Base-by-base conservation (phyloP, 306 rosid genomes). In the Vigna nakashimae region DNA sequence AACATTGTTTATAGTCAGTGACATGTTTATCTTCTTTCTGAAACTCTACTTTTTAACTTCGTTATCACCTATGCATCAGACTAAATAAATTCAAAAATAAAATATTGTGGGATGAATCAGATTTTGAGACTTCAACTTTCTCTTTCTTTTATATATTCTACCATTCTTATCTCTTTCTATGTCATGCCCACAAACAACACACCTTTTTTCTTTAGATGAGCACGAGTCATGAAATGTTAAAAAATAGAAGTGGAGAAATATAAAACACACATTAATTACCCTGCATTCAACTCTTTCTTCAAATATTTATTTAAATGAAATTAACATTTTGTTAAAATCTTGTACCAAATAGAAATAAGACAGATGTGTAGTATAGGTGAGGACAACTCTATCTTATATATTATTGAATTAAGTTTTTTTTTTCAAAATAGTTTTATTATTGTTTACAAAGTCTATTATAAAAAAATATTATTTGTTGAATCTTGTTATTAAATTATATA, bases 1-100 rank as follows among this genome's bases (percentile, higher is more conserved):
- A 71, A 34, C 51, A 34, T 26, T 67, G 4, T 18, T 43, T 67
- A 68, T 67, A 67, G 8, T 69, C 1, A 48, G 28, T 69, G 46
- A n/a, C 45, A 38, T 50, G 46, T 9, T 69, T 12, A 51, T 51
- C 17, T 17, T 32, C 18, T 30, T 0, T 16, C 28, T 10, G 17
- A 50, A 53, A n/a, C 49, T 52, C 34, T 0, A 5, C 59, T 34
- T 70, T 70, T 51, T 6, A 32, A n/a, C 17, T 51, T 34, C 51
- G 60, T 51, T 32, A 51, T 50, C 74, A 50, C 20, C 20, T 20
- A 20, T 20, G 20, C 20, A 20, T 20, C 20, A 20, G 26, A 24
- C 2, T 24, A 14, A 24, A 12, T 24, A 9, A 28, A 28, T 20
- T 20, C 1, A 20, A 20, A 20, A 20, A 20, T 20, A 20, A 20